Evolutionary conservation across 176 grass and related monocot genomes (phyloP).

Genomic region (Alloteropsis semialata): DNA sequence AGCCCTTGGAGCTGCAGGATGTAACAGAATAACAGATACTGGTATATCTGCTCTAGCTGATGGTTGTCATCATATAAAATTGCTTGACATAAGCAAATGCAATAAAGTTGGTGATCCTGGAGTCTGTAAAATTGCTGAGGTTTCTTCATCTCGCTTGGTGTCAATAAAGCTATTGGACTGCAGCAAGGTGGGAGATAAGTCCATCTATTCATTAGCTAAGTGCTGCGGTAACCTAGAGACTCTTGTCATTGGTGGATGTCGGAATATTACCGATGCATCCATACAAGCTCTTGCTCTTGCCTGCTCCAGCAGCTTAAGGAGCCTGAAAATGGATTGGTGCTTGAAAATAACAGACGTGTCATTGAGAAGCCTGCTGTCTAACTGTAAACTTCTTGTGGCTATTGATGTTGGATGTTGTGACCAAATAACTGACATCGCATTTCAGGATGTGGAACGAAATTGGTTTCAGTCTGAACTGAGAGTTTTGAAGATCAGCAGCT

Average conservation of each 20-base stretch:
- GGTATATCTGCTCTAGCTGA: slow-evolving; percentile 64
- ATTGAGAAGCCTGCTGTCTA: slow-evolving; percentile 53
- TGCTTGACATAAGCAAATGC: slow-evolving; percentile 85
- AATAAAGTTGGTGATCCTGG: slow-evolving; percentile 72
- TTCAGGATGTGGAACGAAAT: slow-evolving; percentile 26
- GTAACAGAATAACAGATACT: slow-evolving; percentile 61
- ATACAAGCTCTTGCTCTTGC: slow-evolving; percentile 53
- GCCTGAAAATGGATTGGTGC: slow-evolving; percentile 69
- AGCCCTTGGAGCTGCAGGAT: slow-evolving; percentile 63
- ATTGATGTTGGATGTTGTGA: slow-evolving; percentile 78
- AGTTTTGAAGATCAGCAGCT: slow-evolving; percentile 59
- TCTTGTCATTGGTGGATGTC: slow-evolving; percentile 70
- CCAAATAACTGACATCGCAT: slow-evolving; percentile 63
- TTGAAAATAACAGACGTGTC: slow-evolving; percentile 63
- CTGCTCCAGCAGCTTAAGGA: slow-evolving; percentile 54
- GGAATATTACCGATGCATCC: slow-evolving; percentile 58
- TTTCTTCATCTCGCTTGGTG: slow-evolving; percentile 54
- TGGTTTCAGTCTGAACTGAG: slow-evolving; percentile 42
- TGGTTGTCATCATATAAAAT: slow-evolving; percentile 63
- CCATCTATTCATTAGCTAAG: slow-evolving; percentile 59
- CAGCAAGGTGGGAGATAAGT: slow-evolving; percentile 57
- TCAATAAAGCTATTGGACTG: slow-evolving; percentile 76
- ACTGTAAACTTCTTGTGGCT: slow-evolving; percentile 64
- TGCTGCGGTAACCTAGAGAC: slow-evolving; percentile 71
- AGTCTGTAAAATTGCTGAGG: slow-evolving; percentile 60